A percentile compares a stretch with the other conserved stretches of the same genome.
Conservation (phyloP, 2,329 filamentous ascomycete genomes). For the Colletotrichum simmondsii region DNA sequence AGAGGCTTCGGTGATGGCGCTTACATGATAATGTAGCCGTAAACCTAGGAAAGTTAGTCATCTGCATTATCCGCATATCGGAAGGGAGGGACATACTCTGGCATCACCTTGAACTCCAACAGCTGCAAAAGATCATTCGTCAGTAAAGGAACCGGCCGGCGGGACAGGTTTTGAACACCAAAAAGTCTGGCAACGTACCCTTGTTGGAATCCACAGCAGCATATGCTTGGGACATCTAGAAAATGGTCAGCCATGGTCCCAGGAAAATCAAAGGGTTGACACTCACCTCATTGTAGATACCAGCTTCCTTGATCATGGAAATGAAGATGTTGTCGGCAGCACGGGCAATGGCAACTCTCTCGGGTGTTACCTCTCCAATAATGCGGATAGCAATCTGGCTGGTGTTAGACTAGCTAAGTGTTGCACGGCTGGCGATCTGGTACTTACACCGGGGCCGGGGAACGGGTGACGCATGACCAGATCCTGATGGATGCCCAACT, state of each 20-base stretch:
- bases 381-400: conserved; percentile 76
- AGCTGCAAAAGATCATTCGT: conserved; percentile 37
- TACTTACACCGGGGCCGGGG: conserved; percentile 76
- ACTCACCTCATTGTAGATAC: conserved; percentile 72
- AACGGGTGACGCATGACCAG: conserved; percentile 83
- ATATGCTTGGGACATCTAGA: conserved; percentile 58
- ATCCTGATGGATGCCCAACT: conserved; percentile 45
- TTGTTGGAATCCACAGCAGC: conserved; percentile 56
- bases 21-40: conserved; percentile 44
- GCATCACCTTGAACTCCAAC: conserved; percentile 48
- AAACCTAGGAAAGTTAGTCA: not conserved
- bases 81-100: conserved; percentile 33
- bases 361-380: conserved; percentile 84
- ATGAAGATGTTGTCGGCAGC: conserved; percentile 85
- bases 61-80: too few species aligned
- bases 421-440: conserved; percentile 55
- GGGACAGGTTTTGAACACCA: not conserved
- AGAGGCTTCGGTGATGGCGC: conserved; percentile 12
- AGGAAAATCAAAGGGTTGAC: not conserved
- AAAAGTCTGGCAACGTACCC: conserved; percentile 35
- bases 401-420: not conserved
- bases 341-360: conserved; percentile 82
- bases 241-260: too few species aligned
- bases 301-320: conserved; percentile 76
- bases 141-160: not conserved